phyloP scores from a whole-genome alignment of 495 filamentous ascomycete species.

The Parachaetomium inaequale region DNA sequence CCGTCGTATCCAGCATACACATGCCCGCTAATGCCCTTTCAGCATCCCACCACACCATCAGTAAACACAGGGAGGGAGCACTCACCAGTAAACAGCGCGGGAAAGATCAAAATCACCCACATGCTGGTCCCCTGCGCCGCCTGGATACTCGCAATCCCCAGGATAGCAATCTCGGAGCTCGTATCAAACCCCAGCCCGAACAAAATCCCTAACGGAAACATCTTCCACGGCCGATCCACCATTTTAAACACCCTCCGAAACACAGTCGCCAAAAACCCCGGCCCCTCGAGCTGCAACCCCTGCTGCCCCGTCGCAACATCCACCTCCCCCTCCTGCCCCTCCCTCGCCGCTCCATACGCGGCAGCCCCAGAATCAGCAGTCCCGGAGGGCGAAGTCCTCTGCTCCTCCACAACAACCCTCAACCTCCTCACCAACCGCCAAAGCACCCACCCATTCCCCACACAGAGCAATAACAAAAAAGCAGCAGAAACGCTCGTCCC shows the following conservation, averaged over 20 bases:
- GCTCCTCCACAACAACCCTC: conserved; percentile 50
- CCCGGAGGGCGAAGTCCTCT: conserved; percentile 16
- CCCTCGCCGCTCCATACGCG: conserved; percentile 14
- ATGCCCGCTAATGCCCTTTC: conserved; percentile 60
- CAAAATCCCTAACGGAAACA: conserved; percentile 85
- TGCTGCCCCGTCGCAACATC: conserved; percentile 41
- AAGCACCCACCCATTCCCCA: conserved; percentile 81
- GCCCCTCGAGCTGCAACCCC: conserved; percentile 68
- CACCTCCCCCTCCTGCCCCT: conserved; percentile 2
- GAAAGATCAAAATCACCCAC: conserved; percentile 94
- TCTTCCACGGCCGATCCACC: conserved; percentile 94
- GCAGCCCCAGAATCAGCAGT: conserved; percentile 8
- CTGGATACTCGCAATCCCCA: conserved; percentile 86
- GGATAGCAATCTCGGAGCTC: conserved; percentile 84
- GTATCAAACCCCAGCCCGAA: conserved; percentile 98
- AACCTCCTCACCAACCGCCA: conserved; percentile 68
- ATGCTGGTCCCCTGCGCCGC: conserved; percentile 80
- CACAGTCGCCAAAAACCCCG: conserved; percentile 66
- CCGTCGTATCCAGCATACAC: conserved; percentile 85
- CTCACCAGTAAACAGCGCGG: conserved; percentile 80
- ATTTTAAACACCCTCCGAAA: conserved; percentile 75
- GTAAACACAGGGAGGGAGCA: neutral
- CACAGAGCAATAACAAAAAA: conserved; percentile 77
- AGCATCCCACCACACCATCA: no score
- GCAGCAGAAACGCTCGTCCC: conserved; percentile 77